Percentiles rank a stretch among this genome's conserved stretches.
These are phyloP conservation scores for Jatropha podagrica DNA, from an alignment of 441 rosid genomes.

Conservation along the genomic window DNA sequence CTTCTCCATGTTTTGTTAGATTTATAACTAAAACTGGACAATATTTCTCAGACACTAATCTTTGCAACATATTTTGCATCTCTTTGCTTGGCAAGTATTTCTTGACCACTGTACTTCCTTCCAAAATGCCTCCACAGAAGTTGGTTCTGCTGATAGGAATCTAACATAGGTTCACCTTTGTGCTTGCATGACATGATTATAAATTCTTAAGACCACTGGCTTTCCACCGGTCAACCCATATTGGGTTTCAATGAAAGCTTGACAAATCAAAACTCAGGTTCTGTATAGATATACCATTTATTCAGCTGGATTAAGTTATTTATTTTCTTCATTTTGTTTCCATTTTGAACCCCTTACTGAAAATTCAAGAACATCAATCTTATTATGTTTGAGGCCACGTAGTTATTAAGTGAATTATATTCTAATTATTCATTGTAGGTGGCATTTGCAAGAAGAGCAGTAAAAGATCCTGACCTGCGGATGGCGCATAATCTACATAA, in stretches of 20 bases:
- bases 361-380: background rate
- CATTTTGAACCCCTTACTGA: background rate
- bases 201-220: no score
- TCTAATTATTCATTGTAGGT: slow-evolving; percentile 39
- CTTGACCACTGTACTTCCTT: no score
- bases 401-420: slow-evolving; percentile 1
- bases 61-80: background rate
- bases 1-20: background rate
- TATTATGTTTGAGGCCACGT: background rate
- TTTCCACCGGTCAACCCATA: no score
- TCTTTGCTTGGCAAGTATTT: background rate
- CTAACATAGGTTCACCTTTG: no score
- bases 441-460: slow-evolving; percentile 77
- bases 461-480: slow-evolving; percentile 77
- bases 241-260: background rate
- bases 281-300: background rate
- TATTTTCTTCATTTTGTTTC: background rate
- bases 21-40: background rate
- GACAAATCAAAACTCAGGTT: background rate
- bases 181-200: no score
- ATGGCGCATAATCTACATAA: slow-evolving; percentile 75
- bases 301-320: background rate
- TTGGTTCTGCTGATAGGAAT: no score
- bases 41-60: background rate
- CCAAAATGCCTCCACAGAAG: no score